Evolutionary conservation across 2,329 filamentous ascomycete species (phyloP), one percentile per base, ranked within the genome.

Genomic region (Lachnellula cervina): DNA sequence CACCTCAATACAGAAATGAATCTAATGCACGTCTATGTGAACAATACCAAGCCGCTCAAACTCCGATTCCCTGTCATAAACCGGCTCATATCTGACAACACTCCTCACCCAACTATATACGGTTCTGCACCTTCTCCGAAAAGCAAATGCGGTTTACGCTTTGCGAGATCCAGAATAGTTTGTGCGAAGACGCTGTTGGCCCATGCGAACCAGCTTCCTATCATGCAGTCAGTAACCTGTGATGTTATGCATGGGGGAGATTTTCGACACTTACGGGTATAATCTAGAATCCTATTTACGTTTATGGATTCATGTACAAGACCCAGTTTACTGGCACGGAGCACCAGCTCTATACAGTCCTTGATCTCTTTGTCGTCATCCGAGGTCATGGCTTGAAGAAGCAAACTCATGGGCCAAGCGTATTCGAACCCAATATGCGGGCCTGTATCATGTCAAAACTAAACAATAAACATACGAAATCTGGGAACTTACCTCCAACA

Each of bases 181-280:
- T 90, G 87, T 14, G 93, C 91, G 73, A 96, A 97, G 11, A 99
- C 90, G 0, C 90, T 94, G 65, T 99, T 99, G 11, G 94, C 94
- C 94, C 92, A 73, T 76, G 55, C 23, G 56, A 48, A 32, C 19
- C 50, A 51, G 49, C 32, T 53, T 40, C 35, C 28, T 42, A 7
- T 46, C 43, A 28, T 21, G 48, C 55, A 13, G 54, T 64, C 37
- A 65, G 58, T 35, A 52, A 49, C n/a, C 48, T 44, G 44, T 25
- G 40, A 52, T 16, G 5, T 17, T 40, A 38, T 17, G 3, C 25
- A 4, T 17, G 13, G 16, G 52, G 46, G 35, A 19, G 45, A 42
- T 25, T 19, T 47, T 34, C 32, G 49, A 49, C 38, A 67, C 74
- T 71, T 71, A 77, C 78, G 79, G 1, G 93, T 97, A 71, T 94